Conservation (phyloP, 1,139 yeast species). For the Groenewaldozyma auringiensis region DNA sequence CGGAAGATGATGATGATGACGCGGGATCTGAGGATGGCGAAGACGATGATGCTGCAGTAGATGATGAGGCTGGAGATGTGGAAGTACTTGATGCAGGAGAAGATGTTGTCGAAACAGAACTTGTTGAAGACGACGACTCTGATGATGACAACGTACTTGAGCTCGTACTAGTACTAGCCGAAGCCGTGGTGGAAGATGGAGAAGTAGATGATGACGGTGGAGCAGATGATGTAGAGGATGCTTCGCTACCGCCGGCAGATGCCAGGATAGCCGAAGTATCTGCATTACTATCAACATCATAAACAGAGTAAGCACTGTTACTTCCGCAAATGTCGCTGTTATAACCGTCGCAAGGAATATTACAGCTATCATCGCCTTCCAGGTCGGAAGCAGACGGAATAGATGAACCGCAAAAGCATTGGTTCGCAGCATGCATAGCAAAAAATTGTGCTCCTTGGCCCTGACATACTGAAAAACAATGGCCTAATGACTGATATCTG, state of each 20-base stretch:
- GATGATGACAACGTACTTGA: conserved; percentile 19
- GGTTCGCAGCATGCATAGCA: conserved; percentile 50
- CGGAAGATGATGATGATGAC: conserved; percentile 9
- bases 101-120: conserved; percentile 14
- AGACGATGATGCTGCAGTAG: conserved; percentile 11
- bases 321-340: conserved; percentile 54
- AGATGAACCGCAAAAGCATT: conserved; percentile 58
- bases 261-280: conserved; percentile 6
- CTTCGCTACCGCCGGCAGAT: conserved; percentile 14
- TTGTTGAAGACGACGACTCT: conserved; percentile 19
- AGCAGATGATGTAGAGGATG: conserved; percentile 16
- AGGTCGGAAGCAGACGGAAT: conserved; percentile 39
- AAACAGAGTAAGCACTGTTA: conserved; percentile 36
- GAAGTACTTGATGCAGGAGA: conserved; percentile 9
- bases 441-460: conserved; percentile 36
- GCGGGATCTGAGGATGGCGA: conserved; percentile 17
- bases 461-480: conserved; percentile 14
- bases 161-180: conserved; percentile 10
- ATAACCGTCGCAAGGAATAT: conserved; percentile 45
- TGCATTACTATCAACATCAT: conserved; percentile 30
- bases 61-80: conserved; percentile 10
- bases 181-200: conserved; percentile 15
- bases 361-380: conserved; percentile 35
- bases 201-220: conserved; percentile 19
- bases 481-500: conserved; percentile 13